Percentiles rank a stretch among this genome's conserved stretches.
Evolutionary conservation across 306 rosid species (phyloP).

Genomic region (Lagenaria siceraria): DNA sequence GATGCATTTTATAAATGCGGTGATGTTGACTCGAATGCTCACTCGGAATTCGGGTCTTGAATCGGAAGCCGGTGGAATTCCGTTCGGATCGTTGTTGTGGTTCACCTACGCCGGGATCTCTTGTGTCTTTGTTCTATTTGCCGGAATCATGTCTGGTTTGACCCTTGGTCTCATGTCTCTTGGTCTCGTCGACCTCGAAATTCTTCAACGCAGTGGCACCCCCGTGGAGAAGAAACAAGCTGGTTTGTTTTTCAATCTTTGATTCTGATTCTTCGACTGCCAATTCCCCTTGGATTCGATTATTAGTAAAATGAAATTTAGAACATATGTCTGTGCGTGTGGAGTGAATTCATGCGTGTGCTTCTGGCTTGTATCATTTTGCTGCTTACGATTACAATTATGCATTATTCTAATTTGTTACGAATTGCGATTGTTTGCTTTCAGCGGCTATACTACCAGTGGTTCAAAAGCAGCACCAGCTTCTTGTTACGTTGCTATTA

Average conservation of each 20-base stretch:
- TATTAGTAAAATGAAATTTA: not conserved
- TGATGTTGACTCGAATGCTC: conserved; percentile 41
- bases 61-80: conserved; percentile 17
- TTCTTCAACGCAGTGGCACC: conserved; percentile 81
- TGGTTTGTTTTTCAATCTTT: conserved; percentile 22
- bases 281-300: not conserved
- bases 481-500: conserved; percentile 84
- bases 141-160: conserved; percentile 95
- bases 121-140: conserved; percentile 53
- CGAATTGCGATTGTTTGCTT: not conserved
- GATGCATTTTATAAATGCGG: conserved; percentile 36
- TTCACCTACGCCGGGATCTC: conserved; percentile 64
- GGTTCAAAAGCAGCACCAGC: conserved; percentile 94
- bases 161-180: conserved; percentile 98
- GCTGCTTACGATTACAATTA: not conserved
- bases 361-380: not conserved
- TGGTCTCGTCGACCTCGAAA: conserved; percentile 90
- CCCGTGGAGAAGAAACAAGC: conserved; percentile 78
- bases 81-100: conserved; percentile 64
- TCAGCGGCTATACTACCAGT: conserved; percentile 83
- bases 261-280: not conserved
- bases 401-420: not conserved
- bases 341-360: not conserved
- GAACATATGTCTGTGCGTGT: not conserved
- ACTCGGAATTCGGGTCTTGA: conserved; percentile 30